phyloP scores from a whole-genome alignment of 2,329 filamentous ascomycete species.

The Zasmidium citrigriseum region DNA sequence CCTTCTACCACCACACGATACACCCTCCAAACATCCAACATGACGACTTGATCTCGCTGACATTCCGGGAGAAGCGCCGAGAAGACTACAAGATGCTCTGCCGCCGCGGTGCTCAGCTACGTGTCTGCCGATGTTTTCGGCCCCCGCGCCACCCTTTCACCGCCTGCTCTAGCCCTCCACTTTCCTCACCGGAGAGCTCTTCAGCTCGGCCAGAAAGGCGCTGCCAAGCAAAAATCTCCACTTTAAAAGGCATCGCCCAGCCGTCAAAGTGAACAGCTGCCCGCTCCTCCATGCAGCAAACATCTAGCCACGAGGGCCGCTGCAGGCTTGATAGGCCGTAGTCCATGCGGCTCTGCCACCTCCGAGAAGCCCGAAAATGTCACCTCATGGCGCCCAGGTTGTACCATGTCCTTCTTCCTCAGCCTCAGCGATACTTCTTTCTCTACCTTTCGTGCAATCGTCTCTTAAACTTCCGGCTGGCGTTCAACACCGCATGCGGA shows the following conservation, averaged over 20 bases:
- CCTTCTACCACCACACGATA: neutral
- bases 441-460: neutral
- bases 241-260: neutral
- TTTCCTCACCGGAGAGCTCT: neutral
- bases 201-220: neutral
- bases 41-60: no score
- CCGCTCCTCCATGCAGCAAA: neutral
- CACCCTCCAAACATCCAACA: neutral
- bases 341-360: neutral
- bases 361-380: conserved; percentile 2
- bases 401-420: neutral
- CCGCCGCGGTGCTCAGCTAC: neutral
- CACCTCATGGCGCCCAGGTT: neutral
- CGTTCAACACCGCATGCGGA: neutral
- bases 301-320: neutral
- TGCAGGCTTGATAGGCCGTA: neutral
- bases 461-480: neutral
- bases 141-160: neutral
- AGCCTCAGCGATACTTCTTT: neutral
- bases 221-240: neutral
- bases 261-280: neutral
- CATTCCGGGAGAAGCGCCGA: neutral
- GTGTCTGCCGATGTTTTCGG: neutral
- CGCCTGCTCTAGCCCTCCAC: neutral
- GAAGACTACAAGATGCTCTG: no score